These are phyloP conservation scores for Zelopaecilomyces penicillatus DNA, from an alignment of 2,329 filamentous ascomycete genomes.

Conservation along the genomic window DNA sequence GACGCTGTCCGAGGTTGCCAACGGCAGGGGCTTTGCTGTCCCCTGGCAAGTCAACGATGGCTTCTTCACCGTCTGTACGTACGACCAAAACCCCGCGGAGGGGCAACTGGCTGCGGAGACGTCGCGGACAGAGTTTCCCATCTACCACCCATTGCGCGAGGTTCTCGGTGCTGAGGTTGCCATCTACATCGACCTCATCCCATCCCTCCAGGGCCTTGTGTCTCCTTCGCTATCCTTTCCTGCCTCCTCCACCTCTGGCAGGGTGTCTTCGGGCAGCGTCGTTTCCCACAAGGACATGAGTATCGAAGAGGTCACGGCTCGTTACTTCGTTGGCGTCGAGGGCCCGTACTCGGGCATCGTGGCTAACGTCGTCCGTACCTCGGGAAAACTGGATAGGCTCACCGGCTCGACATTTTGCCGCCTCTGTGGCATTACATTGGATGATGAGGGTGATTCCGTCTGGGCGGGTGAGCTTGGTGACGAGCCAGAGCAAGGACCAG, in stretches of 20 bases:
- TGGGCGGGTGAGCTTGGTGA: slow-evolving; percentile 55
- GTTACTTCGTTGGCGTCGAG: slow-evolving; percentile 78
- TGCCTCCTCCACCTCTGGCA: slow-evolving; percentile 16
- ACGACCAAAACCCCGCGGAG: slow-evolving; percentile 16
- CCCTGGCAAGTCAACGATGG: slow-evolving; percentile 80
- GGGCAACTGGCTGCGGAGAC: slow-evolving; percentile 7
- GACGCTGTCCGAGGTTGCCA: slow-evolving; percentile 79
- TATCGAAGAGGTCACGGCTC: slow-evolving; percentile 82
- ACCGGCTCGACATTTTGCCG: slow-evolving; percentile 43
- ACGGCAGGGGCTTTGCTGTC: slow-evolving; percentile 76
- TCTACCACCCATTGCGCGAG: slow-evolving; percentile 80
- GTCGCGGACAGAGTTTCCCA: slow-evolving; percentile 21
- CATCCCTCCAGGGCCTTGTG: slow-evolving; percentile 43
- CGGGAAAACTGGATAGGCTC: slow-evolving; percentile 63
- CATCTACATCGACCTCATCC: slow-evolving; percentile 51
- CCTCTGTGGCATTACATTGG: slow-evolving; percentile 61
- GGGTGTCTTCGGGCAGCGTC: slow-evolving; percentile 28
- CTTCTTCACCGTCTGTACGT: slow-evolving; percentile 28
- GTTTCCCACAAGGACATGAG: slow-evolving; percentile 68
- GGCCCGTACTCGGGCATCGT: slow-evolving; percentile 83
- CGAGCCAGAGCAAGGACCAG: slow-evolving; percentile 17
- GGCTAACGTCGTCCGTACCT: slow-evolving; percentile 88
- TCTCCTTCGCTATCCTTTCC: slow-evolving; percentile 13
- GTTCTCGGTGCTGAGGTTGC: slow-evolving; percentile 73
- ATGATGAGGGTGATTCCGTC: slow-evolving; percentile 53